Conservation (phyloP, 139 green algal species). For the Zygnema circumcarinatum region DNA sequence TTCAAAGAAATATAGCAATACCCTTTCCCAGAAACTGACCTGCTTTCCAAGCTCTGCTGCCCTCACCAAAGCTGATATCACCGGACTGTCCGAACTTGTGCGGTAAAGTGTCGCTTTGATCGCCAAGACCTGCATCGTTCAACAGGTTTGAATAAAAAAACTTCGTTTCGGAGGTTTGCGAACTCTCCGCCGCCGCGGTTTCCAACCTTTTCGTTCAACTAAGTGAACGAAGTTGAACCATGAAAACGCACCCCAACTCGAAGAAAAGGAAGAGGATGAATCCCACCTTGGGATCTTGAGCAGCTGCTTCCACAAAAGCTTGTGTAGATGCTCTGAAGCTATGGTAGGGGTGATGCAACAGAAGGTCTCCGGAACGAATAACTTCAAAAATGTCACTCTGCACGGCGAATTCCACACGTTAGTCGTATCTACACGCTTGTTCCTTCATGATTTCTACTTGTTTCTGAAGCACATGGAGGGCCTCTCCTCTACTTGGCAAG, state of each 20-base stretch:
- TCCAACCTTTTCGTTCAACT: too few species aligned
- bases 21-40: slow-evolving; percentile 6
- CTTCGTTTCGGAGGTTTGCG: too few species aligned
- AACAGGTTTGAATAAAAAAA: slow-evolving; percentile 15
- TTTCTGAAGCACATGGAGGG: not conserved
- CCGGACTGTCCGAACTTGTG: slow-evolving; percentile 64
- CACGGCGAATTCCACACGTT: too few species aligned
- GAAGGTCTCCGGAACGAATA: slow-evolving; percentile 61
- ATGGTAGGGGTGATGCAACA: slow-evolving; percentile 74
- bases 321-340: slow-evolving; percentile 66
- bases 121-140: slow-evolving; percentile 35
- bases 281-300: slow-evolving; percentile 65
- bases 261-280: too few species aligned
- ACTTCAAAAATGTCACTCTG: slow-evolving; percentile 63
- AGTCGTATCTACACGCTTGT: not conserved
- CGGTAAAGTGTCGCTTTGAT: slow-evolving; percentile 76
- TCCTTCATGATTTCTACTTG: not conserved
- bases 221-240: too few species aligned
- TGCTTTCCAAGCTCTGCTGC: slow-evolving; percentile 70
- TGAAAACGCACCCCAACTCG: too few species aligned
- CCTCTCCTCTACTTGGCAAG: not conserved
- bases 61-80: slow-evolving; percentile 68
- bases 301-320: slow-evolving; percentile 66
- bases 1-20: too few species aligned
- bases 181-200: too few species aligned